A percentile compares a stretch with the other conserved stretches of the same genome.
Evolutionary conservation across 208 protist genomes (phyloP).

Genomic region (Blechomonas ayalai): DNA sequence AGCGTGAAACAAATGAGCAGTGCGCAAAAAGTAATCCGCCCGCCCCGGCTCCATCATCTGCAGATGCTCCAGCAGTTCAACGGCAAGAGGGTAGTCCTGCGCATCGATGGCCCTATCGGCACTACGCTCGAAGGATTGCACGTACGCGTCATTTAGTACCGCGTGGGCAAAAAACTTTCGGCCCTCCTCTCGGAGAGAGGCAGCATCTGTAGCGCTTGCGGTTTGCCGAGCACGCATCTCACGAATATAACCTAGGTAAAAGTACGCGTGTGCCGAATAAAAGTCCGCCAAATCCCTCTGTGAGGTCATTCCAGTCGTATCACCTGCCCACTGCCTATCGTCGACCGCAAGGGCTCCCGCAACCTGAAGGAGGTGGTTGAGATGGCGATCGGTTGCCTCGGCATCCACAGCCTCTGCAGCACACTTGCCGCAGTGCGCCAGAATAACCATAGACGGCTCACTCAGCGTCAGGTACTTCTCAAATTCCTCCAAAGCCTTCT

Average conservation of each 20-base stretch:
- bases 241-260: conserved; percentile 62
- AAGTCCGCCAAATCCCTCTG: conserved; percentile 20
- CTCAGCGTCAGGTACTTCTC: conserved; percentile 77
- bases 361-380: conserved; percentile 33
- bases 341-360: conserved; percentile 7
- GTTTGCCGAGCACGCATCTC: conserved; percentile 6
- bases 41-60: conserved; percentile 42
- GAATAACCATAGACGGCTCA: conserved; percentile 49
- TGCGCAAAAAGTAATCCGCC: conserved; percentile 53
- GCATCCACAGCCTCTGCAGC: conserved; percentile 57
- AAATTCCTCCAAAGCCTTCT: conserved; percentile 66
- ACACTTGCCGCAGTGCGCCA: conserved; percentile 80
- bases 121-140: conserved; percentile 52
- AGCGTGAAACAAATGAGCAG: conserved; percentile 51
- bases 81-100: conserved; percentile 42
- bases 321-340: background rate
- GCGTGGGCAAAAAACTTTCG: conserved; percentile 32
- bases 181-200: conserved; percentile 21
- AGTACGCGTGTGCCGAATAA: conserved; percentile 73
- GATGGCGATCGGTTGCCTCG: conserved; percentile 36
- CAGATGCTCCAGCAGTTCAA: conserved; percentile 54
- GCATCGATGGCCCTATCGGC: conserved; percentile 37
- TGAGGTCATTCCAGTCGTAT: background rate
- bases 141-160: conserved; percentile 33
- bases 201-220: background rate